Evolutionary conservation across 164 flowering plant genomes (phyloP).

Genomic region (Santalum album): DNA sequence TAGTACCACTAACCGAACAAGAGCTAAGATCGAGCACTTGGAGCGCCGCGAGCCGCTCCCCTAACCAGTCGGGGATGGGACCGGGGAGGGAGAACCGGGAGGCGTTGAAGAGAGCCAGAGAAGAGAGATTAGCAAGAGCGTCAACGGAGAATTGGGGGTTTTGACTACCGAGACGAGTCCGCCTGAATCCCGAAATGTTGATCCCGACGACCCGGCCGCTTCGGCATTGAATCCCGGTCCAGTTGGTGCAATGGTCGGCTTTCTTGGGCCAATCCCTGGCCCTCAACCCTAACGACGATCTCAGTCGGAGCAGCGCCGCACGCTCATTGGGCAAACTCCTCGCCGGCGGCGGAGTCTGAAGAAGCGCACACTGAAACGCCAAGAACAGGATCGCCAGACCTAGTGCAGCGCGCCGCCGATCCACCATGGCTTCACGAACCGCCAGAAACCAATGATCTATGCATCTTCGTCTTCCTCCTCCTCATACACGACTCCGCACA

Average conservation of each 20-base stretch:
- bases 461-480: neutral
- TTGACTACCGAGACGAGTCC: conserved; percentile 38
- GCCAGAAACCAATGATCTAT: neutral
- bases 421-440: neutral
- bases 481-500: neutral
- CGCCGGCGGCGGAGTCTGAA: too few species aligned
- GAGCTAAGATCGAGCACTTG: conserved; percentile 64
- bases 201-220: conserved; percentile 45
- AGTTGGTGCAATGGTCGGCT: conserved; percentile 40
- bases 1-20: conserved; percentile 35
- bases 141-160: conserved; percentile 52
- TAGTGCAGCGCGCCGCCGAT: neutral
- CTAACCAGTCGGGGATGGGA: conserved; percentile 66
- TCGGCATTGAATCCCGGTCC: conserved; percentile 57
- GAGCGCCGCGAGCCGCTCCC: conserved; percentile 26
- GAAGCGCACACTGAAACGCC: neutral
- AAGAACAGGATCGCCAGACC: neutral
- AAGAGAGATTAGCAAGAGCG: conserved; percentile 47
- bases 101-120: conserved; percentile 45
- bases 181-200: conserved; percentile 41
- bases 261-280: conserved; percentile 35
- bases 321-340: conserved; percentile 19
- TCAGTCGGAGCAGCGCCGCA: conserved; percentile 28
- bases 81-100: conserved; percentile 64
- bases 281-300: conserved; percentile 34